phyloP scores from a whole-genome alignment of 2,329 filamentous ascomycete species.

The Scorias spongiosa region DNA sequence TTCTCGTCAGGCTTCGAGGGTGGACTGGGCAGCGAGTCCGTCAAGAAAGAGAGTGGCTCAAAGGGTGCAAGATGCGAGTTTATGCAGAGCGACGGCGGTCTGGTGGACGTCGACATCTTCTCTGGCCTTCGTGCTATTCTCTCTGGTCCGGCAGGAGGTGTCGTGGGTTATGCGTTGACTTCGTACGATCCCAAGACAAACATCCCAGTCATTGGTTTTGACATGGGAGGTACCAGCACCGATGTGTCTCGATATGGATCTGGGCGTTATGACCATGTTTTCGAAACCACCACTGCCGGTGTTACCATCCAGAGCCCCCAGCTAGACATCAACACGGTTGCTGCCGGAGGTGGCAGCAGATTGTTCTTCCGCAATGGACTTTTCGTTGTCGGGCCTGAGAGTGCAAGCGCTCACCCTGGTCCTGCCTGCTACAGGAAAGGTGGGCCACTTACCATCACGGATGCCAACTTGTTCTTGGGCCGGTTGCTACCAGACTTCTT shows the following conservation, averaged over 20 bases:
- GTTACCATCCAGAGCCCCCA: conserved; percentile 87
- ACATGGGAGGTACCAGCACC: conserved; percentile 89
- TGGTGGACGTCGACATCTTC: conserved; percentile 62
- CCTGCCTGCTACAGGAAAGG: conserved; percentile 85
- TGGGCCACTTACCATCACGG: conserved; percentile 81
- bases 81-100: conserved; percentile 74
- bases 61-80: conserved; percentile 78
- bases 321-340: conserved; percentile 88
- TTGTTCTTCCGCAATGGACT: conserved; percentile 81
- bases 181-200: conserved; percentile 73
- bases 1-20: conserved; percentile 72
- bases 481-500: conserved; percentile 81
- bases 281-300: conserved; percentile 87
- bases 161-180: conserved; percentile 83
- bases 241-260: conserved; percentile 71
- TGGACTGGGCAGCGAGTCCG: conserved; percentile 60
- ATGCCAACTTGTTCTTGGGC: conserved; percentile 77
- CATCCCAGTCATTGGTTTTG: conserved; percentile 81
- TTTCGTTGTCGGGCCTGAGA: conserved; percentile 82
- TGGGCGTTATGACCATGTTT: conserved; percentile 81
- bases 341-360: conserved; percentile 71
- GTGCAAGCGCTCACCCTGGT: conserved; percentile 74
- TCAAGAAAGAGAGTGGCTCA: conserved; percentile 47
- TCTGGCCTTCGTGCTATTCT: conserved; percentile 74
- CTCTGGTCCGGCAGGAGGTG: conserved; percentile 81